Evolutionary conservation across 106 monocot species (phyloP), one percentile per base, ranked within the genome.

Genomic region (Dioscorea alata): DNA sequence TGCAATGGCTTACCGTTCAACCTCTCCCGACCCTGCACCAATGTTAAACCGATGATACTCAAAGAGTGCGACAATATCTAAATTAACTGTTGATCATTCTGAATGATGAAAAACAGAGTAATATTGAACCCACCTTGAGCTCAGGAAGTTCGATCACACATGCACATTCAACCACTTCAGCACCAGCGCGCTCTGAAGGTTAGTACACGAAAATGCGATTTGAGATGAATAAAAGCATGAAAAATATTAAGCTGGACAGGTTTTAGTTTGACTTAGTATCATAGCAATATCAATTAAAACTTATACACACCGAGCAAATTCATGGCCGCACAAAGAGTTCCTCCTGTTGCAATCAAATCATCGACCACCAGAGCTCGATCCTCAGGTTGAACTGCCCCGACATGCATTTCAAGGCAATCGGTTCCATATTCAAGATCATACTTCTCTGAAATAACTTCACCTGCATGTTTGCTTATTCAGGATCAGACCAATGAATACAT

Each of bases 111-210:
- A 23, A 18, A 59, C 34, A 28, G 59, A 50, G 22, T 23, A 28
- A 66, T 23, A 24, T 20, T 6, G 1, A 9, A 0, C 57, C 23
- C 23, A 84, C 76, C 84, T 76, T 84, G 12, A 84, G 79, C 17
- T 84, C 84, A 48, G 84, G 84, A 57, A 84, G 71, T 56, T 80
- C 84, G 48, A 80, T 84, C 3, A 84, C 73, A 61, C 84, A 80
- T 16, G 84, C 84, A 66, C 84, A 84, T 65, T 84, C 84, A 59
- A 84, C 76, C 12, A 80, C 84, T 60, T 80, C 80, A 25, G 80
- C 75, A n/a, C 80, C 84, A 31, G 48, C 79, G 31, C 79, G 79
- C 66, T 84, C 84, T 84, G 61, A 19, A 72, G 51, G 53, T 18
- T 6, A 35, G 0, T 32, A 17, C 9, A 68, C 2, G 28, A 28